Base-by-base conservation (phyloP, 208 protist genomes). In the Trypanosoma avium region DNA sequence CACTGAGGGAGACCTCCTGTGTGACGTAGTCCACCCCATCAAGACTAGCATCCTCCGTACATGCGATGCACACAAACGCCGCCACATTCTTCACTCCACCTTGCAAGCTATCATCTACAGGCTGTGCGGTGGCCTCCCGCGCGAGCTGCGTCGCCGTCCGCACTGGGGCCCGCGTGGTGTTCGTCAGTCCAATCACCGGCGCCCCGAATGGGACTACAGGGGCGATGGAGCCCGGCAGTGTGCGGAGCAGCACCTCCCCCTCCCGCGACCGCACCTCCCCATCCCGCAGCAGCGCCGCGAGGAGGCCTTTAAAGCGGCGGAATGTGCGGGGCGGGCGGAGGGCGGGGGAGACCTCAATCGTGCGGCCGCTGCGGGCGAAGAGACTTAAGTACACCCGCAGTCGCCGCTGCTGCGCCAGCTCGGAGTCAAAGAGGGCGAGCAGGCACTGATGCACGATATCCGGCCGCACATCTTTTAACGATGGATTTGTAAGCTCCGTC, bases 381-480 rank as follows among this genome's bases (percentile, higher is more conserved):
- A 94, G 70, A 60, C 73, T 86, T 36, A 97, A 81, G 73, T 94
- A 94, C 56, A 97, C 85, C 33, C 86, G 88, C 63, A 94, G 75
- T 30, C 77, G 82, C 26, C 79, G 71, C 50, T 81, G 61, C 61
- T 47, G 47, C 17, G 84, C 86, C 27, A 96, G 79, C 32, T 90
- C 85, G 8, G 82, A 89, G 72, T 96, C 90, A 64, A 90, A 97
- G 43, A 97, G 85, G 17, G 91, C 91, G n/a, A 97, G 82, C 10
- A 97, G 86, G 61, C 85, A 93, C 76, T 97, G 91, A 54, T 97
- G 91, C 21, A 97, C 88, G 75, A 95, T 95, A 50, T 97, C 91
- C 10, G 91, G 88, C 0, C 88, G 86, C 52, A 93, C 84, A 54
- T 88, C 87, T 47, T 75, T 69, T 38, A 91, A 67, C 0, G 84